phyloP scores from a whole-genome alignment of 2,329 filamentous ascomycete genomes.

The Microcyclospora pomicola region DNA sequence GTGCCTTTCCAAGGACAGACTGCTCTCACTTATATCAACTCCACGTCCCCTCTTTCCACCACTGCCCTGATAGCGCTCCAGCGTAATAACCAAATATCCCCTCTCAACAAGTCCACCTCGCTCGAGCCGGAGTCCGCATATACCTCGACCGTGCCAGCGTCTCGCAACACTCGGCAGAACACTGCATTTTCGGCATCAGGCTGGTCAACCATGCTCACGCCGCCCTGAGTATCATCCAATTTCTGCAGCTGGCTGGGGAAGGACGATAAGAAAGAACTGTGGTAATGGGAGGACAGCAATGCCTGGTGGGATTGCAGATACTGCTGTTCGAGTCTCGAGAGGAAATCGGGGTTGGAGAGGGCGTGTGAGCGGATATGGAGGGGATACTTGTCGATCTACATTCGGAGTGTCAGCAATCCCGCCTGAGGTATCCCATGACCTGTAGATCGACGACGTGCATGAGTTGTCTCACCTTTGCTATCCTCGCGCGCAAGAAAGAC shows the following conservation, averaged over 20 bases:
- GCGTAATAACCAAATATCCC: constrained; percentile 43
- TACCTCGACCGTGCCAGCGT: constrained; percentile 42
- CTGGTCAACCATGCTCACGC: constrained; percentile 80
- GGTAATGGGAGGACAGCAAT: constrained; percentile 72
- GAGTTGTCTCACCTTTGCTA: constrained; percentile 55
- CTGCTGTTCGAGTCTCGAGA: constrained; percentile 63
- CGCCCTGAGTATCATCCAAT: constrained; percentile 79
- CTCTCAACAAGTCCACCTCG: constrained; percentile 31
- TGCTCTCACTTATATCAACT: constrained; percentile 31
- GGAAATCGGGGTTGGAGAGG: constrained; percentile 25
- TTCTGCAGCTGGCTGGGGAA: constrained; percentile 71
- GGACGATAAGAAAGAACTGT: constrained; percentile 65
- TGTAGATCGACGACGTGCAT: background rate
- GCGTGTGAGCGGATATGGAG: constrained; percentile 53
- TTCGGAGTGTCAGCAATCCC: background rate
- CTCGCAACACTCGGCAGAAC: constrained; percentile 60
- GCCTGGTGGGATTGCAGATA: constrained; percentile 79
- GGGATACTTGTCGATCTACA: constrained; percentile 62
- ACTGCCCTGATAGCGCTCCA: constrained; percentile 48
- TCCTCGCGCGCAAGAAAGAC: constrained; percentile 66
- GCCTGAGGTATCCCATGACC: background rate
- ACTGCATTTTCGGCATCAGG: constrained; percentile 75
- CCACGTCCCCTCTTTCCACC: constrained; percentile 62
- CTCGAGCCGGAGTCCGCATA: constrained; percentile 43
- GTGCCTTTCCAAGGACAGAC: too few relatives aligned